A percentile compares a stretch with the other conserved stretches of the same genome.
Conservation (phyloP, 805 yeast species). For the Saccharomycopsis microspora region DNA sequence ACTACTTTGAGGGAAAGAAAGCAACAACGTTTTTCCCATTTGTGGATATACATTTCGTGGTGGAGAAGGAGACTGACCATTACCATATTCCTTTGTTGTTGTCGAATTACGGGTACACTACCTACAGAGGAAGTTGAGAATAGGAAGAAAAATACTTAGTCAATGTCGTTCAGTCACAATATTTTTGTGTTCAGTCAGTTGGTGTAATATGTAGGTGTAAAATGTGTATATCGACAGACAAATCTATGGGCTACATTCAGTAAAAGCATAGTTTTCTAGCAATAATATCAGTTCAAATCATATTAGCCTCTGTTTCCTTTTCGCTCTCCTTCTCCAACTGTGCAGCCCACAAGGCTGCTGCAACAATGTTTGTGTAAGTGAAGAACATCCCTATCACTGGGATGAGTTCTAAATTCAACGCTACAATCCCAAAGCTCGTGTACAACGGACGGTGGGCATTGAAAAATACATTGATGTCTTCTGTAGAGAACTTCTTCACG, state of each 20-base stretch:
- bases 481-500: constrained; percentile 4
- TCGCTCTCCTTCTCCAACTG: constrained; percentile 12
- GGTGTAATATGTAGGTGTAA: too few species aligned
- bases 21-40: constrained; percentile 69
- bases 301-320: constrained; percentile 4
- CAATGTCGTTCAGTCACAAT: too few species aligned
- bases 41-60: constrained; percentile 68
- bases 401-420: constrained; percentile 15
- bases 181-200: too few species aligned
- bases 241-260: background rate
- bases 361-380: constrained; percentile 16
- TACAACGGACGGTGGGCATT: constrained; percentile 14
- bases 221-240: too few species aligned
- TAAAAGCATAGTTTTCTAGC: background rate
- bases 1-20: constrained; percentile 36
- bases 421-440: constrained; percentile 16
- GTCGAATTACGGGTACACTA: constrained; percentile 80
- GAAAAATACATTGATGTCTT: constrained; percentile 8
- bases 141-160: too few species aligned
- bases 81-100: constrained; percentile 83
- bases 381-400: constrained; percentile 16
- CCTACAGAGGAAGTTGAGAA: constrained; percentile 70
- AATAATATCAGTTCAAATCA: background rate
- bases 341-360: constrained; percentile 16
- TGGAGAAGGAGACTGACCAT: constrained; percentile 64